Conservation (phyloP, 306 rosid species). For the Coriaria nepalensis region DNA sequence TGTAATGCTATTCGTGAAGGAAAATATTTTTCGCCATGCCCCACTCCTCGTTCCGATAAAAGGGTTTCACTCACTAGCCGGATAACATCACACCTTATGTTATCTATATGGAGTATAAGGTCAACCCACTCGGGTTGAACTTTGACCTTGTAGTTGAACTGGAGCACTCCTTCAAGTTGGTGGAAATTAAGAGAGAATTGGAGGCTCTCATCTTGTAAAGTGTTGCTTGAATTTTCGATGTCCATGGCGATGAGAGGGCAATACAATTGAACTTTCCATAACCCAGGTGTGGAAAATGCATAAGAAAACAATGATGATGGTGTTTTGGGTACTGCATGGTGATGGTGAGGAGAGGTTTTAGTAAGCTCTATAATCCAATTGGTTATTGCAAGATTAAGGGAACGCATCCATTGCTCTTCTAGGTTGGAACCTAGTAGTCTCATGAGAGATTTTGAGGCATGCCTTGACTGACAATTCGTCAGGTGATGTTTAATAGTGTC, state of each 20-base stretch:
- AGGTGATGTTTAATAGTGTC: conserved; percentile 29
- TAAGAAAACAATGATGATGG: conserved; percentile 72
- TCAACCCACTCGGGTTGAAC: conserved; percentile 56
- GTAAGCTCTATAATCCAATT: conserved; percentile 56
- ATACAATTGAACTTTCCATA: conserved; percentile 78
- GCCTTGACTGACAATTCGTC: conserved; percentile 28
- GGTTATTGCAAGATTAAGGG: conserved; percentile 69
- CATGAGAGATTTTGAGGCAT: conserved; percentile 45
- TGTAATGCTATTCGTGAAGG: conserved; percentile 71
- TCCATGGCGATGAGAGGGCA: conserved; percentile 80
- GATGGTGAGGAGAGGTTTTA: conserved; percentile 18
- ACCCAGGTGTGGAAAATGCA: conserved; percentile 43
- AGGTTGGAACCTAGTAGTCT: conserved; percentile 62
- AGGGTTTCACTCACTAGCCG: conserved; percentile 59
- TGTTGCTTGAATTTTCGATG: conserved; percentile 30
- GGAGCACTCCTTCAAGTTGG: conserved; percentile 86
- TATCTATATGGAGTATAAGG: conserved; percentile 51
- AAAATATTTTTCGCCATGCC: conserved; percentile 61
- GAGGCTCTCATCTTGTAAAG: conserved; percentile 55
- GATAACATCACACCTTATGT: conserved; percentile 67
- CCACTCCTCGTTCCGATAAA: conserved; percentile 57
- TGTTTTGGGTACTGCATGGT: no score
- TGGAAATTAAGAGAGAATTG: conserved; percentile 66
- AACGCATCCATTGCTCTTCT: conserved; percentile 91
- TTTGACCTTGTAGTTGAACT: conserved; percentile 52